A percentile compares a stretch with the other conserved stretches of the same genome.
phyloP scores from a whole-genome alignment of 2,329 filamentous ascomycete genomes.

The Exophiala xenobiotica region DNA sequence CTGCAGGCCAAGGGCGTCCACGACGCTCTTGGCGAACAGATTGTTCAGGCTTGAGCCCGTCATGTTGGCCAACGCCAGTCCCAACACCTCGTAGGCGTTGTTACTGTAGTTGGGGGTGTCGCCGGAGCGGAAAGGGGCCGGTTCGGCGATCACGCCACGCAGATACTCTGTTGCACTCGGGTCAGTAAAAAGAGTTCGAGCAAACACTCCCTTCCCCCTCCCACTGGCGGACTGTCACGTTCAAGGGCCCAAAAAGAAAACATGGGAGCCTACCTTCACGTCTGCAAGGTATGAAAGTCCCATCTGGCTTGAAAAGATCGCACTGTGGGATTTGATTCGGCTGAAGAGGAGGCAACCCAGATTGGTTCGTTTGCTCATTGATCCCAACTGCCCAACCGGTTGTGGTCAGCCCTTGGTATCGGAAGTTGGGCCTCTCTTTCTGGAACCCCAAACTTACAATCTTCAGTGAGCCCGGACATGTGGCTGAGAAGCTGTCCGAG shows the following conservation, averaged over 20 bases:
- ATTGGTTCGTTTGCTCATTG: no score
- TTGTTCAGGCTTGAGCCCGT: constrained; percentile 43
- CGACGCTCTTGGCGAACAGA: constrained; percentile 42
- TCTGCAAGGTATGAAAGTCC: background rate
- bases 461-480: constrained; percentile 2
- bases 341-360: background rate
- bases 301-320: background rate
- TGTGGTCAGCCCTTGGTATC: no score
- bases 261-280: background rate
- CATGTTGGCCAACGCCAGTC: constrained; percentile 47
- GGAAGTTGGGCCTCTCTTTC: no score
- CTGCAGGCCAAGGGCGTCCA: constrained; percentile 44
- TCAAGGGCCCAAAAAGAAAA: no score
- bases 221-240: no score
- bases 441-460: constrained; percentile 7
- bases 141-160: background rate
- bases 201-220: no score
- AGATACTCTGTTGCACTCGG: background rate
- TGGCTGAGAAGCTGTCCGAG: constrained; percentile 23
- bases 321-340: background rate
- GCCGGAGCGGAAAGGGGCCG: background rate
- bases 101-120: constrained; percentile 52
- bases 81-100: constrained; percentile 47
- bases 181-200: no score
- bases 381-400: no score